Evolutionary conservation across 352 stramenopile genomes (phyloP), one percentile per base, ranked within the genome.

Genomic region (Phytophthora pistaciae): DNA sequence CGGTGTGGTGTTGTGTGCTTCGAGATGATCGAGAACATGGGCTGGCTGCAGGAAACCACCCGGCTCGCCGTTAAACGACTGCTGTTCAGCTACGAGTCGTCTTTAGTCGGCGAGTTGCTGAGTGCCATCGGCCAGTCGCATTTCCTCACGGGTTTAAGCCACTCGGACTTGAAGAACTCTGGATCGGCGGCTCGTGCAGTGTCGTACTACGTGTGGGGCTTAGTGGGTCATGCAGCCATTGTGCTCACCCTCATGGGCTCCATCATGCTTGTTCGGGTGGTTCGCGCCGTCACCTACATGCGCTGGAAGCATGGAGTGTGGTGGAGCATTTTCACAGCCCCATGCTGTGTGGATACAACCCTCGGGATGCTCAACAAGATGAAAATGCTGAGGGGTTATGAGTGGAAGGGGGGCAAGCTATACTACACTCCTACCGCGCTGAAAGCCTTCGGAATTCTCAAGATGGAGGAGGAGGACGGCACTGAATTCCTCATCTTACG

Each of bases 21-120:
- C 29, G 72, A 72, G 27, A 75, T 79, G 58, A 8, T 75, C 5
- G 72, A 79, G 48, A 63, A 40, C 1, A 74, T 67, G n/a, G 23
- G 49, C 0, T 77, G 64, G 59, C 16, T 74, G 9, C 38, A 11
- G 9, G 55, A 66, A 27, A 57, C 25, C 18, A 53, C 36, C 8
- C 55, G 59, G 5, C 65, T 56, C 13, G 36, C 66, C 2, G 25
- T 68, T 38, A 66, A 44, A 36, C 72, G 68, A 13, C 13, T 79
- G 5, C 42, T 79, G 13, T 67, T 79, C 40, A 77, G 72, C 27
- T 27, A 67, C 20, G 70, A 77, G 9, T 74, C 70, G 1, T 50
- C 63, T 5, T 31, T 77, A 16, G 23, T 77, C 10, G 70, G 65
- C 6, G 70, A 77, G 3, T 7, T 70, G 1, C 29, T 74, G 0